Base-by-base conservation (phyloP, 352 stramenopile species). In the Phytophthora citrophthora region DNA sequence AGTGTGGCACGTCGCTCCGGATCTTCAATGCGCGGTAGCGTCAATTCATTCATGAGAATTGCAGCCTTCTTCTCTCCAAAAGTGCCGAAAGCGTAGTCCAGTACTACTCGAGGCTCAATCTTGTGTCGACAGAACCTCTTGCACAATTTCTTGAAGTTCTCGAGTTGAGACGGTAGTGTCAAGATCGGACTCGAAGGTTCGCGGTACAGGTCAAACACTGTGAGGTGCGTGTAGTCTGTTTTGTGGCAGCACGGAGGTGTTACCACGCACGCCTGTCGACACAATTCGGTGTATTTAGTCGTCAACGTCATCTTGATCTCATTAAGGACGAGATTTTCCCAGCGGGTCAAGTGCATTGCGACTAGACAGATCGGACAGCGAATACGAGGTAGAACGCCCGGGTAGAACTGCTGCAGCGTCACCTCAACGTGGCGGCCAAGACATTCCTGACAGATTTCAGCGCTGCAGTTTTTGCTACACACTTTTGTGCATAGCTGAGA, bases 1-100 rank as follows among this genome's bases (percentile, higher is more conserved):
- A 88, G 53, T 2, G 67, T 66, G 0, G 75, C 78, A 5, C 73
- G 75, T 3, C 75, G 76, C 49, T 88, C 78, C 0, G 60, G 51
- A 48, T 88, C 78, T 13, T 44, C 11, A 38, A 87, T 71, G 9
- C 54, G 40, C 10, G 26, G 18, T 11, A 79, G 40, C 29, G 56
- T 58, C 48, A 58, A 15, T 5, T 67, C 39, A 5, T 66, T 52
- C 3, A 77, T 12, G 18, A 61, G 36, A 4, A 47, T 38, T 16
- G 34, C 52, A 0, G 43, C 47, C 36, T 57, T 61, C 23, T 71
- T 51, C 12, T 63, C 59, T 3, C 58, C 53, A 34, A 76, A 77
- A 0, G 36, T 62, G 6, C 47, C 20, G 15, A 72, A 55, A 3
- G 61, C 45, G 49, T 58, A 69, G 23, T 75, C 49, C 34, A 78